phyloP scores from a whole-genome alignment of 768 basidiomycete genomes.

The Trametes villosa region DNA sequence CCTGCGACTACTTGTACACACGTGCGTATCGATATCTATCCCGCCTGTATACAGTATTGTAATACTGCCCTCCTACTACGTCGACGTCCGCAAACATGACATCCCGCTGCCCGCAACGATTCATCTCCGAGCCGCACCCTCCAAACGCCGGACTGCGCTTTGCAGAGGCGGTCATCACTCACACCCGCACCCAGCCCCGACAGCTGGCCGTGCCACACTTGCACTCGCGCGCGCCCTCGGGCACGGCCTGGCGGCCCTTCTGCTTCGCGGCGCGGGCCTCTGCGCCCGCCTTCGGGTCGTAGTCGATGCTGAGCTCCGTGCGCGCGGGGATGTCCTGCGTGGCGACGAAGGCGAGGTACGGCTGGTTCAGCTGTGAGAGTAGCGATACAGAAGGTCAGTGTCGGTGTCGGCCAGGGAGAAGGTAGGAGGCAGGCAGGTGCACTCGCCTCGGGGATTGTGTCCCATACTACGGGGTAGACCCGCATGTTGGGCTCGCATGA shows the following conservation, averaged over 20 bases:
- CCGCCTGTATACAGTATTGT: background rate
- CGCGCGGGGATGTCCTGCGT: conserved; percentile 48
- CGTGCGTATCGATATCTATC: background rate
- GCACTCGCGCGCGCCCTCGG: conserved; percentile 40
- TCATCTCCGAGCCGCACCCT: no score
- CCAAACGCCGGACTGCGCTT: no score
- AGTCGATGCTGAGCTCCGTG: conserved; percentile 68
- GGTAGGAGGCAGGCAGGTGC: background rate
- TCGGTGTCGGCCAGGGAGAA: background rate
- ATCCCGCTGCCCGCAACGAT: no score
- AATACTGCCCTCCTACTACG: background rate
- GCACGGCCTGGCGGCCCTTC: conserved; percentile 30
- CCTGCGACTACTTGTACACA: background rate
- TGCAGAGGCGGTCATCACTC: no score
- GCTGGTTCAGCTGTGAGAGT: conserved; percentile 52
- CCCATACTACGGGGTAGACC: conserved; percentile 64
- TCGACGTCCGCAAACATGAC: no score
- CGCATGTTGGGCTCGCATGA: conserved; percentile 65
- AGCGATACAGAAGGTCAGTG: no score
- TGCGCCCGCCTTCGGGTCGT: conserved; percentile 50
- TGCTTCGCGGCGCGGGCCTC: conserved; percentile 20
- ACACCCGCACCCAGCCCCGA: conserved; percentile 43
- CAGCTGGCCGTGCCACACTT: conserved; percentile 42
- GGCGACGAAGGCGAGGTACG: conserved; percentile 66
- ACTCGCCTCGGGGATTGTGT: conserved; percentile 59